These are phyloP conservation scores for Phaseolus coccineus DNA, from an alignment of 331 rosid species.

Conservation along the genomic window DNA sequence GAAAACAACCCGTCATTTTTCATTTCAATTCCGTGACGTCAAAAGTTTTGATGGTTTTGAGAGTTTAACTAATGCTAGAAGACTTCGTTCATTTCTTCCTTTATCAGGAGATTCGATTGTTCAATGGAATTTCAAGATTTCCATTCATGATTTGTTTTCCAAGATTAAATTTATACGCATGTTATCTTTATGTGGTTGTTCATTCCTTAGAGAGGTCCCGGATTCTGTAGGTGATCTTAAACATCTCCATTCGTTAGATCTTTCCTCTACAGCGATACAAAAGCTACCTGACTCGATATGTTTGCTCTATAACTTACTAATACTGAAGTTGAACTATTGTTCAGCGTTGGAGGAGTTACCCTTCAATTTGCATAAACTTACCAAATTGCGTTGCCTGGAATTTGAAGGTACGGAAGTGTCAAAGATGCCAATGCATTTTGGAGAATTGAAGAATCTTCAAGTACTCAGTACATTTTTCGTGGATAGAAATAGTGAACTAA, in stretches of 20 bases:
- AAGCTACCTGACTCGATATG: background rate
- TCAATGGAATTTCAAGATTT: background rate
- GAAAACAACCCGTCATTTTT: background rate
- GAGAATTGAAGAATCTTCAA: background rate
- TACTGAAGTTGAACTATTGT: background rate
- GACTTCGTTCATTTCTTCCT: background rate
- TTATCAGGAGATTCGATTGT: background rate
- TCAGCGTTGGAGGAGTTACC: too few species aligned
- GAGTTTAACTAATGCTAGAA: background rate
- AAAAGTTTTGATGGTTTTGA: background rate
- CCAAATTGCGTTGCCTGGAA: background rate
- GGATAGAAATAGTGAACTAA: background rate
- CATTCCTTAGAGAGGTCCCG: background rate
- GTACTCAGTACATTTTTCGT: background rate
- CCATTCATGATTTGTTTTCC: background rate
- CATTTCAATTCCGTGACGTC: rapidly evolving
- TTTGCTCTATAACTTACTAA: background rate
- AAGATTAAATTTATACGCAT: background rate
- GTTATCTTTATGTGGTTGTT: background rate
- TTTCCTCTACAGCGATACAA: background rate
- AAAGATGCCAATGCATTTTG: background rate
- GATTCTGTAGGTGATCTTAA: background rate
- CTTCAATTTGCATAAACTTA: too few species aligned
- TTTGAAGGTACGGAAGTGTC: background rate
- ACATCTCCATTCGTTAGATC: background rate